These are phyloP conservation scores for Endocarpon pusillum DNA, from an alignment of 495 filamentous ascomycete species.

Conservation along the genomic window DNA sequence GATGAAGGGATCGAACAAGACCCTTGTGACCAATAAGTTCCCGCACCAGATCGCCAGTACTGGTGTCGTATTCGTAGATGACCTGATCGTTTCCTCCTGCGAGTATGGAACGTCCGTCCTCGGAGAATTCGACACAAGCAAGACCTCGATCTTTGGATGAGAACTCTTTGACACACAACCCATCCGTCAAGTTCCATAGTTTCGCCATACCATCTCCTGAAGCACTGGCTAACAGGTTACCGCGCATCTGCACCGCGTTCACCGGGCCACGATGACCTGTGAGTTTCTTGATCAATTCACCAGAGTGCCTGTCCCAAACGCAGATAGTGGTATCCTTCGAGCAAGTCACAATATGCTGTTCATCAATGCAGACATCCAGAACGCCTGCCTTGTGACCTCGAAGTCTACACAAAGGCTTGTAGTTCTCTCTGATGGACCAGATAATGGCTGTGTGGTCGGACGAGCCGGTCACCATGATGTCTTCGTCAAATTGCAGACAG, in stretches of 20 bases:
- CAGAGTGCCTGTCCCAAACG: slow-evolving; percentile 77
- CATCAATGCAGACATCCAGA: slow-evolving; percentile 81
- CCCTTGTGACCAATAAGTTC: slow-evolving; percentile 61
- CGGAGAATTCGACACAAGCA: slow-evolving; percentile 87
- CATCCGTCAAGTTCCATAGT: slow-evolving; percentile 82
- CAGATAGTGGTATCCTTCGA: slow-evolving; percentile 86
- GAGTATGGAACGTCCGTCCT: slow-evolving; percentile 74
- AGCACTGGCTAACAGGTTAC: slow-evolving; percentile 78
- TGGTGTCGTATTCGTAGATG: slow-evolving; percentile 87
- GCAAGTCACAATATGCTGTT: slow-evolving; percentile 83
- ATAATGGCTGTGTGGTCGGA: slow-evolving; percentile 85
- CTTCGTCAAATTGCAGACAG: slow-evolving; percentile 83
- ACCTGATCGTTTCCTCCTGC: slow-evolving; percentile 86
- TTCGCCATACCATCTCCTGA: slow-evolving; percentile 85
- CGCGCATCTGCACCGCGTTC: slow-evolving; percentile 86
- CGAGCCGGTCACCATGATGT: slow-evolving; percentile 85
- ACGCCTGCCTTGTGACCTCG: slow-evolving; percentile 67
- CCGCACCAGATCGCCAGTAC: slow-evolving; percentile 66
- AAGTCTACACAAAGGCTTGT: slow-evolving; percentile 61
- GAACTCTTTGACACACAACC: slow-evolving; percentile 76
- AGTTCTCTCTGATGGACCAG: slow-evolving; percentile 64
- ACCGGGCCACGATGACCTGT: slow-evolving; percentile 78
- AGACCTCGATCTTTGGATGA: slow-evolving; percentile 72
- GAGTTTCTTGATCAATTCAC: slow-evolving; percentile 53
- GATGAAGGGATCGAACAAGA: slow-evolving; percentile 73